phyloP scores from a whole-genome alignment of 73 alveolate species.

The Blepharisma japonicum region DNA sequence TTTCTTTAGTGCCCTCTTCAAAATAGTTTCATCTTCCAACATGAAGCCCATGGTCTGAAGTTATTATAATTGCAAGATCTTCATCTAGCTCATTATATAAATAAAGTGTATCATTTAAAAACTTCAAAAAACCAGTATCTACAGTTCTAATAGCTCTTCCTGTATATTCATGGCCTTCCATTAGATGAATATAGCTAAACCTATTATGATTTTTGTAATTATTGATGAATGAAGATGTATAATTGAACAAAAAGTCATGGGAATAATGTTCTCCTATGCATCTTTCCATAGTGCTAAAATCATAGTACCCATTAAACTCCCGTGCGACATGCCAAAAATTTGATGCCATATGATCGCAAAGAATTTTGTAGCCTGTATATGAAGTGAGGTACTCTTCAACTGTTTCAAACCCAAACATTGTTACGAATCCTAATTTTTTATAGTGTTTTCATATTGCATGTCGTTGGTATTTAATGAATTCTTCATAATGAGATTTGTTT shows the following conservation, averaged over 20 bases:
- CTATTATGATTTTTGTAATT: not conserved
- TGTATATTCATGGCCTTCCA: slow-evolving; percentile 2
- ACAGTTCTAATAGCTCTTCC: not conserved
- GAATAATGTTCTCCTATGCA: slow-evolving; percentile 4
- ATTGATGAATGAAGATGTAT: not conserved
- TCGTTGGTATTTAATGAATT: not conserved
- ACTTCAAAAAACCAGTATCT: not conserved
- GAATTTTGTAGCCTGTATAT: not conserved
- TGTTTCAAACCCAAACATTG: not conserved
- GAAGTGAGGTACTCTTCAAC: not conserved
- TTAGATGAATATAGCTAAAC: slow-evolving; percentile 3
- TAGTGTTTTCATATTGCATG: not conserved
- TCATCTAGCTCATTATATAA: not conserved
- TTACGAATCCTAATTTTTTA: not conserved
- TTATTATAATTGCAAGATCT: not conserved
- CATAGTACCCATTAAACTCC: slow-evolving; percentile 7
- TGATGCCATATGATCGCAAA: not conserved
- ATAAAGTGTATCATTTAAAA: not conserved
- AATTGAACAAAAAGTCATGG: not conserved
- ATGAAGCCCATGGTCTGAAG: slow-evolving; percentile 1
- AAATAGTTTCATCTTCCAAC: not conserved
- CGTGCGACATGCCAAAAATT: slow-evolving; percentile 11
- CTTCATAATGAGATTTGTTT: not conserved
- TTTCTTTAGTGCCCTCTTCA: not conserved
- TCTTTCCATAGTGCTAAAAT: not conserved